Evolutionary conservation across 495 filamentous ascomycete genomes (phyloP).

Genomic region (Aspergillus mulundensis): DNA sequence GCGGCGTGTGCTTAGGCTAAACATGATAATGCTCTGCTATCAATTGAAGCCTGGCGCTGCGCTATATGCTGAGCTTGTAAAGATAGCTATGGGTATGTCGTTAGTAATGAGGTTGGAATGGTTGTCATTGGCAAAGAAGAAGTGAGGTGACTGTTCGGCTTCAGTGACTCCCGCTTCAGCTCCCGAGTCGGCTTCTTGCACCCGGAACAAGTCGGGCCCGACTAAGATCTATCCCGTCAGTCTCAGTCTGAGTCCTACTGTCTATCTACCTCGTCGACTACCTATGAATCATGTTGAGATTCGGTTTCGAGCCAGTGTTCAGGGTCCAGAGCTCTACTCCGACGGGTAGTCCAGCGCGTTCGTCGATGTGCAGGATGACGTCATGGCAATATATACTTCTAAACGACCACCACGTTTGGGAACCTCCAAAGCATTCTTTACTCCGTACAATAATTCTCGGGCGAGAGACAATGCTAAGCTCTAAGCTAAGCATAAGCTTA

Average conservation of each 20-base stretch:
- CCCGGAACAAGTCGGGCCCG: slow-evolving; percentile 20
- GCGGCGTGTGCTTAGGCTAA: slow-evolving; percentile 17
- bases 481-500: neutral
- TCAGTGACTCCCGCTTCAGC: slow-evolving; percentile 12
- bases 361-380: neutral
- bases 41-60: neutral
- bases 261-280: too few relatives aligned
- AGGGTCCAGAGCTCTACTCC: neutral
- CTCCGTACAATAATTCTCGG: neutral
- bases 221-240: slow-evolving; percentile 13
- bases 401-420: neutral
- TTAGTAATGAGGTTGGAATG: neutral
- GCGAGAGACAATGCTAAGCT: neutral
- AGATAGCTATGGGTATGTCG: neutral
- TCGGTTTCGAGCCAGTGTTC: neutral
- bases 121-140: neutral
- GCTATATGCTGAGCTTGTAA: neutral
- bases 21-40: slow-evolving; percentile 8
- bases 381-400: neutral
- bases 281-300: neutral
- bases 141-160: neutral
- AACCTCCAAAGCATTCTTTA: neutral
- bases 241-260: neutral
- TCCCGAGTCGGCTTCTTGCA: slow-evolving; percentile 11
- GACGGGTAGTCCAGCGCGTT: neutral